Evolutionary conservation across 2,329 filamentous ascomycete genomes (phyloP), one percentile per base, ranked within the genome.

Genomic region (Colletotrichum euphorbiae): DNA sequence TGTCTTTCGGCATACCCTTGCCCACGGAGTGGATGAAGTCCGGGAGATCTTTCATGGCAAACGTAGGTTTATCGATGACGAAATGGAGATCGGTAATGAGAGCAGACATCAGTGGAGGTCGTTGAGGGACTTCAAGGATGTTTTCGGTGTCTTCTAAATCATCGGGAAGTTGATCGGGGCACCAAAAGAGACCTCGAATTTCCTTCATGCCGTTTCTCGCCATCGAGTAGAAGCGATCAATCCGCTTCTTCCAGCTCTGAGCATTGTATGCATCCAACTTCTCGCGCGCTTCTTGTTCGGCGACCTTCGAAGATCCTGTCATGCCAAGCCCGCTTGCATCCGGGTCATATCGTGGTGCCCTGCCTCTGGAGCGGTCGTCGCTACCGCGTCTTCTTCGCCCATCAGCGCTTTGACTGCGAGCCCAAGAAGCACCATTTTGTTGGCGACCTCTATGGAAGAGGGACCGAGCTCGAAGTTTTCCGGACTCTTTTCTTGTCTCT

Each of bases 1-100:
- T 99, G 74, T 97, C 91, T 70, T 89, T 85, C 1, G 96, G 96
- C 89, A 99, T 97, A 1, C 96, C 96, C 80, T 99, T 99, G n/a
- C 96, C 96, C 66, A 98, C 90, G 54, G 89, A 88, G 75, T 98
- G 87, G 28, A 99, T 82, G 76, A 97, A 99, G 15, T 91, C 87
- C 0, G 95, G 92, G 62, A 95, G 89, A 12, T 97, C 90, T 3
- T 88, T 84, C 67, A 97, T 82, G 0, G 94, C 91, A 76, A 99
- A 99, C 0, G 93, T 95, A 0, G 96, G 96, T 77, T 97, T 98
- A 78, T 98, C 96, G 67, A 99, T 85, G 36, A 89, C 84, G 62
- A 99, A 85, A 71, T 95, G 91, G 36, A 99, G 83, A 76, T 99
- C 95, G 69, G 90, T 93, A 72, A 98, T 89, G 48, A 93, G 81